Base-by-base conservation (phyloP, 2,329 filamentous ascomycete species). In the Botrytis deweyae region DNA sequence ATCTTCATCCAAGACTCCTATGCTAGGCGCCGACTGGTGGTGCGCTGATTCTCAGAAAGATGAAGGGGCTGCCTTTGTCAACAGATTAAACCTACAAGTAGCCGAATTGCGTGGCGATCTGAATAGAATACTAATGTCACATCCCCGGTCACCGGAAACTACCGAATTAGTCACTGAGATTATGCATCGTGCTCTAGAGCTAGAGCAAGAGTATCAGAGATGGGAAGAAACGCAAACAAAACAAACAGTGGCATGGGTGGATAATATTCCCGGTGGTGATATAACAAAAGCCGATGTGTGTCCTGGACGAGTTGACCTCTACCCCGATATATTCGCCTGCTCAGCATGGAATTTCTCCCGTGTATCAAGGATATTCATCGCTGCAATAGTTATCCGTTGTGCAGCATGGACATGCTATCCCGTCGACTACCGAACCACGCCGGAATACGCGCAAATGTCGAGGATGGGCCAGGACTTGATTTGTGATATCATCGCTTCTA, bases 21-120 rank as follows among this genome's bases (percentile, higher is more conserved):
- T 82, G 42, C 86, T 88, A 84, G 87, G 87, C 18, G 82, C 83
- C 3, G 87, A 90, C 44, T 90, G 88, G 87, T 91, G 89, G 89
- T 83, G 88, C 49, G 81, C 83, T 63, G 85, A 88, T 67, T 84
- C 85, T n/a, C 82, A 85, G 49, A 84, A 86, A 76, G 87, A 89
- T 77, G 80, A 83, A 58, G 80, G 84, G 14, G 87, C 85, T 72
- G 87, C 88, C 75, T 82, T 77, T 40, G 74, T 79, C 38, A 75
- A 74, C 20, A 76, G 84, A 40, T 82, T 90, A 59, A 86, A 85
- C 77, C 86, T 91, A 75, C 83, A 85, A 73, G 84, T 87, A 6
- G 85, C 85, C 52, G 87, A 89, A 78, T 81, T 90, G n/a, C 86
- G 88, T 16, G 85, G 85, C 25, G 86, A 88, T 77, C 83, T 87